These are phyloP conservation scores for Suillus hirtellus DNA, from an alignment of 768 basidiomycete genomes.

Conservation along the genomic window DNA sequence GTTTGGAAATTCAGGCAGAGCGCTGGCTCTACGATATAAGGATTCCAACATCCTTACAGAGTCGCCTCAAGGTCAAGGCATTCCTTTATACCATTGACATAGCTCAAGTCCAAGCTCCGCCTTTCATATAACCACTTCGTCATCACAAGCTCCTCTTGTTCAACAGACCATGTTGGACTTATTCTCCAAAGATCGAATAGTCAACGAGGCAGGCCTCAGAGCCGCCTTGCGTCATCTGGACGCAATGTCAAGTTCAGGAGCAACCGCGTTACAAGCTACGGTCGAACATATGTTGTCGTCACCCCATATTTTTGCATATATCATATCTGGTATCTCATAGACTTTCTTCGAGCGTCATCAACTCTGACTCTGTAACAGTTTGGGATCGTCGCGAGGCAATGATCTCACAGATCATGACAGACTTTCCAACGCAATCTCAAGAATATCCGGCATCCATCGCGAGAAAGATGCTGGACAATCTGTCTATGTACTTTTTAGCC, in stretches of 20 bases:
- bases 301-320: conserved; percentile 29
- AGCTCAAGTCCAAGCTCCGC: neutral
- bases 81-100: neutral
- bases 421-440: conserved; percentile 32
- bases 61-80: neutral
- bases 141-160: no score
- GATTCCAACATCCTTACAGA: neutral
- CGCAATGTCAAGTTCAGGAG: conserved; percentile 29
- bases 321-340: conserved; percentile 28
- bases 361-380: conserved; percentile 16
- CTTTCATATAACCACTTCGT: no score
- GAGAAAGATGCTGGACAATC: conserved; percentile 22
- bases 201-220: conserved; percentile 20
- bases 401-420: conserved; percentile 31
- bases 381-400: conserved; percentile 17
- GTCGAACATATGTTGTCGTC: conserved; percentile 28
- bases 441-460: conserved; percentile 24
- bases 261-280: conserved; percentile 22
- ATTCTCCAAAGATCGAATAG: conserved; percentile 15
- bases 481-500: conserved; percentile 28
- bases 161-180: conserved; percentile 4
- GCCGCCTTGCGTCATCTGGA: conserved; percentile 18
- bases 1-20: neutral
- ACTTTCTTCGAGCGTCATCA: neutral
- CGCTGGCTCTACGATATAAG: neutral